Evolutionary conservation across 371 early-diverging fungal genomes (phyloP), one percentile per base, ranked within the genome.

Genomic region (Actinomortierella wolfii): DNA sequence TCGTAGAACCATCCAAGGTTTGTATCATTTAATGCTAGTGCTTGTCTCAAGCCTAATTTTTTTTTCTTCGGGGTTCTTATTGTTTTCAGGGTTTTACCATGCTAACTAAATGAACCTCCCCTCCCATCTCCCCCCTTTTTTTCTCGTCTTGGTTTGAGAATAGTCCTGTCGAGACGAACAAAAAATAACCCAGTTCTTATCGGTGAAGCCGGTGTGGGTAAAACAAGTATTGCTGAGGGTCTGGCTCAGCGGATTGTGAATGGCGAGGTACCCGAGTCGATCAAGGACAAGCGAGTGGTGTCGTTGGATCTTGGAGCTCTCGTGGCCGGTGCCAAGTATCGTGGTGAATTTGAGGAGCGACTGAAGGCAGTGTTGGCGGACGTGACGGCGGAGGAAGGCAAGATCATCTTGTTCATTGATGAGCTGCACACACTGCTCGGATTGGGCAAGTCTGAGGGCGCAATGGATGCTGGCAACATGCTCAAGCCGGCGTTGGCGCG

Each of bases 111-210:
- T 13, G 3, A n/a, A 3, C 13, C 29, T 15, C 28, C 20, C 9
- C 15, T 13, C 59, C 40, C 51, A 17, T 45, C 29, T 26, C 20
- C 17, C 21, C 26, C 4, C n/a, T 50, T 24, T 49, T 15, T 24
- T 21, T 17, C 34, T 51, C 2, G 8, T 13, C 6, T 43, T 3
- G 18, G 5, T 51, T 26, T 1, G 54, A 28, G n/a, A 34, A 20
- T 40, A 70, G 57, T 64, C 9, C 54, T 89, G 49, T 82, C 90
- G 4, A 85, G 94, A 47, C 81, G 91, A 80, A 95, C 92, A 24
- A 97, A 97, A 69, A 93, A 94, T 77, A 95, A 95, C 75, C 94
- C 95, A 1, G 92, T 96, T 7, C 76, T 96, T 52, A 92, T 95
- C 28, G 97, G 94, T 61, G 87, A 90, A 46, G 86, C 89, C 40